Percentiles rank a stretch among this genome's conserved stretches.
Conservation (phyloP, 805 yeast genomes). For the Metschnikowia picachoensis region DNA sequence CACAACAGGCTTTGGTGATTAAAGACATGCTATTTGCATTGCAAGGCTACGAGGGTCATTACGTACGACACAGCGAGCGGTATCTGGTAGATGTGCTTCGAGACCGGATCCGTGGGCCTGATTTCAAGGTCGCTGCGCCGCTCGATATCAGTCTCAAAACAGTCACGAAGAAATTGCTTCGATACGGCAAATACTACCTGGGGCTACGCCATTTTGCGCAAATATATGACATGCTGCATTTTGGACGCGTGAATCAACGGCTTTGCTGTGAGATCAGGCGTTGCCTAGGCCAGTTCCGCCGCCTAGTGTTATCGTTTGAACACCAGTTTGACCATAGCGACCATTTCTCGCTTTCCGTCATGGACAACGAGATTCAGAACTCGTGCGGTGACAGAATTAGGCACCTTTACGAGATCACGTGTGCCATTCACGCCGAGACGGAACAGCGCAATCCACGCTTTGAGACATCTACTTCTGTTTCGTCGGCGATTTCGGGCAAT, state of each 20-base stretch:
- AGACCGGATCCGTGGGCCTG: conserved; percentile 62
- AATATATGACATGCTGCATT: conserved; percentile 46
- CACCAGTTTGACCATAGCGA: conserved; percentile 45
- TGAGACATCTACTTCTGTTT: conserved; percentile 14
- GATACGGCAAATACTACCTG: conserved; percentile 59
- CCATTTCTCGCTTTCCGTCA: conserved; percentile 53
- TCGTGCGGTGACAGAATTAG: conserved; percentile 33
- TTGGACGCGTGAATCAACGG: conserved; percentile 74
- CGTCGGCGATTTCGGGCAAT: conserved; percentile 8
- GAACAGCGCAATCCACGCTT: conserved; percentile 27
- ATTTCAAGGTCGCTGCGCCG: conserved; percentile 64
- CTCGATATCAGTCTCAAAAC: conserved; percentile 73
- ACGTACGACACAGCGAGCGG: conserved; percentile 62
- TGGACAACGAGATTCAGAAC: conserved; percentile 41
- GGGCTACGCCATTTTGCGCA: conserved; percentile 60
- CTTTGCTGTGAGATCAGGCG: conserved; percentile 55
- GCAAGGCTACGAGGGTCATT: conserved; percentile 72
- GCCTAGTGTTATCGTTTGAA: conserved; percentile 45
- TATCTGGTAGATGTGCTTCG: conserved; percentile 45
- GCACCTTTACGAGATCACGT: conserved; percentile 56
- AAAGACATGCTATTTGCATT: conserved; percentile 68
- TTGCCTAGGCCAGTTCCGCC: conserved; percentile 25
- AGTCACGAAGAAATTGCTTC: conserved; percentile 56
- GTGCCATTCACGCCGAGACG: conserved; percentile 48
- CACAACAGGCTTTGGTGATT: conserved; percentile 71